These are phyloP conservation scores for Globisporangium iwayamae DNA, from an alignment of 352 stramenopile genomes.

Conservation along the genomic window DNA sequence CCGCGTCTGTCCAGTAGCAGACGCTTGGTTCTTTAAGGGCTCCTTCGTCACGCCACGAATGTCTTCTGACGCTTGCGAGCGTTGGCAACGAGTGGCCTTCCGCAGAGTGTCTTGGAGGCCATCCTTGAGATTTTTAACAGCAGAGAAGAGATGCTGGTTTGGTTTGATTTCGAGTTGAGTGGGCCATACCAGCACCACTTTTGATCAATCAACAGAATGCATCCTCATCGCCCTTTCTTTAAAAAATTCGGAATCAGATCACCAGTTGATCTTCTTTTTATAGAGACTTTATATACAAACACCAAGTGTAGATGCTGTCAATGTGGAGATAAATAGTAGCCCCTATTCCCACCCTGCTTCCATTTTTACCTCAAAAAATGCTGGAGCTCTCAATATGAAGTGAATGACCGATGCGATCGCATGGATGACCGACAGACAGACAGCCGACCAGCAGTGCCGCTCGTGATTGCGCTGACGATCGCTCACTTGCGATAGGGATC, in stretches of 20 bases:
- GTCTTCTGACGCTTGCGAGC: no score
- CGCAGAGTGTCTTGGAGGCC: no score
- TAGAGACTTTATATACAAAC: background rate
- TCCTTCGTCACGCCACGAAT: no score
- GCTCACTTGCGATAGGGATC: background rate
- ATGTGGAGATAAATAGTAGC: background rate
- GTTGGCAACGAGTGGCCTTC: no score
- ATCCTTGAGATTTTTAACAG: no score
- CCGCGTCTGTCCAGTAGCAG: no score
- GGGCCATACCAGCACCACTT: background rate
- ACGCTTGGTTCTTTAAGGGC: no score
- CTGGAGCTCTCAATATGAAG: background rate
- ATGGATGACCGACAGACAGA: background rate
- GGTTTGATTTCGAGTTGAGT: background rate
- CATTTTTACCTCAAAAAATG: background rate
- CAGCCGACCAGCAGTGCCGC: background rate
- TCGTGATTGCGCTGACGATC: background rate
- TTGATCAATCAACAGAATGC: background rate
- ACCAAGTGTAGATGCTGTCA: background rate
- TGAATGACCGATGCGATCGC: background rate
- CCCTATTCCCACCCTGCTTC: background rate
- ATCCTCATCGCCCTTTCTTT: background rate
- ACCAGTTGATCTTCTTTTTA: background rate
- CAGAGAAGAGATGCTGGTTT: no score
- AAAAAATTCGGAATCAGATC: background rate